phyloP scores from a whole-genome alignment of 2,329 filamentous ascomycete genomes.

The Blumeriella jaapii region DNA sequence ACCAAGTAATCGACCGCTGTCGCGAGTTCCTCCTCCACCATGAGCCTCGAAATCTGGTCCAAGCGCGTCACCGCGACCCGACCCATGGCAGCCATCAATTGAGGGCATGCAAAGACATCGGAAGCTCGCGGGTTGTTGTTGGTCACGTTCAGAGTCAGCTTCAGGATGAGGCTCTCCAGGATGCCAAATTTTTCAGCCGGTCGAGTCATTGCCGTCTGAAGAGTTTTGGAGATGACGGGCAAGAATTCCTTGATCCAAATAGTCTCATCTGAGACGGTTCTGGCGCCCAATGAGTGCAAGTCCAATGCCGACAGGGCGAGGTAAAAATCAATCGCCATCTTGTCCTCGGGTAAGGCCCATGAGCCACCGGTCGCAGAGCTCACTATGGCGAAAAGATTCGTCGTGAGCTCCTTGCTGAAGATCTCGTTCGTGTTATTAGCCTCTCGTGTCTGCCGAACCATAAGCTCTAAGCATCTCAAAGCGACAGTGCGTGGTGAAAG shows the following conservation, averaged over 20 bases:
- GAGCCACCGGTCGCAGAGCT: constrained; percentile 15
- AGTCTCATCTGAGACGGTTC: constrained; percentile 32
- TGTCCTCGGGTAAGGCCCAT: constrained; percentile 18
- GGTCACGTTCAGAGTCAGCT: constrained; percentile 73
- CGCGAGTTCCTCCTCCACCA: constrained; percentile 38
- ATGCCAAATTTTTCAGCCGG: constrained; percentile 29
- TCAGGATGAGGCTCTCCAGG: constrained; percentile 32
- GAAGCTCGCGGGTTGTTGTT: constrained; percentile 67
- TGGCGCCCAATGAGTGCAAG: constrained; percentile 37
- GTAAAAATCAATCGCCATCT: constrained; percentile 29
- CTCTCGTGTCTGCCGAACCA: constrained; percentile 40
- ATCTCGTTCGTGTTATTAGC: constrained; percentile 37
- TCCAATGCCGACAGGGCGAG: constrained; percentile 42
- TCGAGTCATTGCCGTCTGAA: constrained; percentile 30
- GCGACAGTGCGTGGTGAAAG: constrained; percentile 54
- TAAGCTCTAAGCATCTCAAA: constrained; percentile 49
- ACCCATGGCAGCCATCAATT: constrained; percentile 39
- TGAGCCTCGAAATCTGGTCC: constrained; percentile 34
- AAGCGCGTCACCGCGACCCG: constrained; percentile 42
- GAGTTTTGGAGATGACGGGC: constrained; percentile 38
- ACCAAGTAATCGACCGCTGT: constrained; percentile 58
- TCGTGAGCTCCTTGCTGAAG: constrained; percentile 37
- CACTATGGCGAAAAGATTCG: constrained; percentile 38
- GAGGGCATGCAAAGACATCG: constrained; percentile 52
- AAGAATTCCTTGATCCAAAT: constrained; percentile 40